Base-by-base conservation (phyloP, 2,329 filamentous ascomycete genomes). In the Grosmannia penicillata region DNA sequence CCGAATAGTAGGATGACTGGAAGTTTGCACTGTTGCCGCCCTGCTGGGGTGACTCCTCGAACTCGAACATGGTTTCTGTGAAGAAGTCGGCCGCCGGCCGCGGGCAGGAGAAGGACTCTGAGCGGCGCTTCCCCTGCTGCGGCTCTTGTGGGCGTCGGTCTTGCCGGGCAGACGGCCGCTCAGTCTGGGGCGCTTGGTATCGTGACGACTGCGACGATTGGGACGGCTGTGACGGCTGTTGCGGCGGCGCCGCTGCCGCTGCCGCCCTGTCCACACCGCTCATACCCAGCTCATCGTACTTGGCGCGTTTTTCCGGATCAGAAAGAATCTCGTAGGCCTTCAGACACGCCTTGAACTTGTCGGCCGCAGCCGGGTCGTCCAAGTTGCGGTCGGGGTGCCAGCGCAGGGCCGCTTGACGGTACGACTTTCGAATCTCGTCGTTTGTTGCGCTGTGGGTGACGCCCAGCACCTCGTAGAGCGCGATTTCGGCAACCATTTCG, bases 351-450 rank as follows among this genome's bases (percentile, higher is more conserved):
- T 96, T 96, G 70, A 98, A 98, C 60, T 87, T 94, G 56, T 96
- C 89, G 45, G 75, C 68, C 10, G 89, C 84, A 39, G 75, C 65
- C 25, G 86, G 78, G 50, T 87, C 85, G 61, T 93, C 79, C 60
- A 85, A 87, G 69, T 96, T 96, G 70, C 96, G 96, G 68, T 98
- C 91, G 8, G 91, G 91, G 56, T 98, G 91, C 61, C 76, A 86
- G 62, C 87, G 93, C 56, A 95, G 62, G 33, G 89, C 89, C 8
- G 43, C 72, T 60, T 76, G 82, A 76, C 82, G 74, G 60, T 94
- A 94, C 42, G 78, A 91, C 57, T 95, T 96, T 59, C 94, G 95
- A 58, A 98, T 93, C 48, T 96, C 87, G 53, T 95, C 89, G 59
- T 89, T 82, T 17, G 76, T 71, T 15, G 86, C 84, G 41, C 77